A percentile compares a stretch with the other conserved stretches of the same genome.
Evolutionary conservation across 257 asterid species (phyloP).

Genomic region (Rubia yunnanensis): DNA sequence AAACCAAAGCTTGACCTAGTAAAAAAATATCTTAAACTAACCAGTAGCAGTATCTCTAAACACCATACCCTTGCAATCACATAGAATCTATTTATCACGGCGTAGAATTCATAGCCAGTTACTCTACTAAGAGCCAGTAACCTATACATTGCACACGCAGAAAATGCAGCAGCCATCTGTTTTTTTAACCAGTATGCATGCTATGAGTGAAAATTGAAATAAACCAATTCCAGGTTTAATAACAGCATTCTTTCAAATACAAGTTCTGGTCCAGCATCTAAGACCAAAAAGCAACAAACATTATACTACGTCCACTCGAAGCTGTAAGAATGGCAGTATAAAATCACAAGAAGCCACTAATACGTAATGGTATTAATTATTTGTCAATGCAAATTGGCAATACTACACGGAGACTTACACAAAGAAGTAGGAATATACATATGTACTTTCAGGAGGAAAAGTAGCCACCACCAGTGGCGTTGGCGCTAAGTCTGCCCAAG

Average conservation of each 20-base stretch:
- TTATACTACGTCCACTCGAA: too few relatives aligned
- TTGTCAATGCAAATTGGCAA: neutral
- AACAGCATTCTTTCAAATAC: neutral
- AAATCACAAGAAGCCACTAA: neutral
- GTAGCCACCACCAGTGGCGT: too few relatives aligned
- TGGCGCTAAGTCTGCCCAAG: too few relatives aligned
- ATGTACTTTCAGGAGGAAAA: neutral
- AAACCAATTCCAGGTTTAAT: neutral
- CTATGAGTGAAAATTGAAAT: neutral
- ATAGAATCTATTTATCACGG: too few relatives aligned
- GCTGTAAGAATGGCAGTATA: neutral
- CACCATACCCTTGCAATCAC: neutral
- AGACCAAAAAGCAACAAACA: neutral
- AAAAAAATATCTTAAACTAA: too few relatives aligned
- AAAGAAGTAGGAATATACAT: slow-evolving; percentile 5
- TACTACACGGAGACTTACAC: neutral
- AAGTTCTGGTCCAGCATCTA: neutral
- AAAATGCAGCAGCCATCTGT: neutral
- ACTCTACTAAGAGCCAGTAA: neutral
- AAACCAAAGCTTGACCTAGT: too few relatives aligned
- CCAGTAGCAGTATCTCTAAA: neutral
- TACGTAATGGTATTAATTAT: neutral
- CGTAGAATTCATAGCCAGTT: too few relatives aligned
- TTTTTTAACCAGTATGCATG: neutral
- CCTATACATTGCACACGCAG: neutral